Evolutionary conservation across 768 basidiomycete species (phyloP).

Genomic region (Leccinum boreale): DNA sequence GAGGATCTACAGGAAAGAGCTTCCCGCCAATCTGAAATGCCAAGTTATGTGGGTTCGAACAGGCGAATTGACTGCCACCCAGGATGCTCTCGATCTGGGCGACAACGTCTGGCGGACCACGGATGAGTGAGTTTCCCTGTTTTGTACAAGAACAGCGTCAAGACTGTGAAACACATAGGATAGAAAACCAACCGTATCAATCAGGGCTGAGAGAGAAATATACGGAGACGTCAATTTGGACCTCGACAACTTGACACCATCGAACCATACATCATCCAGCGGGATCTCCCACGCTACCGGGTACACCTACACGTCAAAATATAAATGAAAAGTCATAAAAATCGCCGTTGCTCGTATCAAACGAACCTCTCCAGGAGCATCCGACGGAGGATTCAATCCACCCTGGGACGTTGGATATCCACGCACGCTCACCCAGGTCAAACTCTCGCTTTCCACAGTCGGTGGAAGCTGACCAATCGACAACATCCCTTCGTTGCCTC

Average conservation of each 20-base stretch:
- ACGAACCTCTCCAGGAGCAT: conserved; percentile 60
- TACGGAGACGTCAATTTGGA: conserved; percentile 47
- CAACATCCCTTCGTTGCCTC: conserved; percentile 62
- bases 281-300: conserved; percentile 71
- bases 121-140: conserved; percentile 75
- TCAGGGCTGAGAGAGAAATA: conserved; percentile 58
- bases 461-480: conserved; percentile 64
- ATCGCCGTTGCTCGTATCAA: neutral
- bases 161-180: neutral
- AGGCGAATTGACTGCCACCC: conserved; percentile 49
- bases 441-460: conserved; percentile 41
- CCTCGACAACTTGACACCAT: conserved; percentile 56
- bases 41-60: conserved; percentile 58
- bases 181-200: conserved; percentile 57
- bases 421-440: conserved; percentile 69
- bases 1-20: conserved; percentile 70
- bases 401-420: conserved; percentile 49
- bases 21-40: conserved; percentile 67
- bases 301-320: conserved; percentile 40
- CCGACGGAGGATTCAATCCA: conserved; percentile 52
- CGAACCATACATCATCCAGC: conserved; percentile 69
- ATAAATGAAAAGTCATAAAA: neutral
- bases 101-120: conserved; percentile 69
- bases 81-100: conserved; percentile 41
- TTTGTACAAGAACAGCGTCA: neutral